Conservation (phyloP, 2,329 filamentous ascomycete genomes). For the Epichloe scottii region DNA sequence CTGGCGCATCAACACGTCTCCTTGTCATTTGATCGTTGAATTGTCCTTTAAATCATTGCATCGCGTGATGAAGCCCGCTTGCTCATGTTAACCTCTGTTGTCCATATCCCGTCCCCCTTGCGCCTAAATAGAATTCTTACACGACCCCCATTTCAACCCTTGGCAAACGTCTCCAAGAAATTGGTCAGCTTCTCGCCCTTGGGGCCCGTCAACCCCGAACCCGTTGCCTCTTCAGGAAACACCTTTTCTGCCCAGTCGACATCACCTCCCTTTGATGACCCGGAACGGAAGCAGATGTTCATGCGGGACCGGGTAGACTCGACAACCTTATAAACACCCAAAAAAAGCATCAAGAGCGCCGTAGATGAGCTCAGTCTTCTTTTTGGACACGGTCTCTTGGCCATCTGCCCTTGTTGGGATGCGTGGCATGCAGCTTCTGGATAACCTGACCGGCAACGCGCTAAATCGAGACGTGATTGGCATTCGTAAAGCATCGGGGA, state of each 20-base stretch:
- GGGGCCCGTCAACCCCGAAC: too few species aligned
- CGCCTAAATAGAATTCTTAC: too few species aligned
- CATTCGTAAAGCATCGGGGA: too few species aligned
- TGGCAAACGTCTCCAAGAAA: too few species aligned
- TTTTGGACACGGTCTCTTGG: neutral
- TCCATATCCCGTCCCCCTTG: slow-evolving; percentile 11
- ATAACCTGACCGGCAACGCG: neutral
- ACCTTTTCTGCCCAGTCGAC: slow-evolving; percentile 61
- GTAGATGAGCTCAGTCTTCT: neutral
- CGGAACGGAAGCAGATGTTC: slow-evolving; percentile 97
- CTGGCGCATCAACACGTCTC: too few species aligned
- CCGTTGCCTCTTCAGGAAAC: slow-evolving; percentile 61
- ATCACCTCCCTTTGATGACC: slow-evolving; percentile 47
- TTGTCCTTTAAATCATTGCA: too few species aligned
- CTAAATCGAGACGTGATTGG: too few species aligned
- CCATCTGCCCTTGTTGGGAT: neutral
- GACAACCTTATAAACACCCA: slow-evolving; percentile 51
- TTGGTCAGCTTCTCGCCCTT: too few species aligned
- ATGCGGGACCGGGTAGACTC: slow-evolving; percentile 70
- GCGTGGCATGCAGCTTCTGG: neutral
- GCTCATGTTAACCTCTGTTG: too few species aligned
- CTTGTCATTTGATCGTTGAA: too few species aligned
- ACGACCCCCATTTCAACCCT: too few species aligned
- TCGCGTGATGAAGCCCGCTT: too few species aligned
- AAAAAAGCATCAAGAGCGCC: neutral